Conservation (phyloP, 139 green algal species). For the Haematococcus lacustris region DNA sequence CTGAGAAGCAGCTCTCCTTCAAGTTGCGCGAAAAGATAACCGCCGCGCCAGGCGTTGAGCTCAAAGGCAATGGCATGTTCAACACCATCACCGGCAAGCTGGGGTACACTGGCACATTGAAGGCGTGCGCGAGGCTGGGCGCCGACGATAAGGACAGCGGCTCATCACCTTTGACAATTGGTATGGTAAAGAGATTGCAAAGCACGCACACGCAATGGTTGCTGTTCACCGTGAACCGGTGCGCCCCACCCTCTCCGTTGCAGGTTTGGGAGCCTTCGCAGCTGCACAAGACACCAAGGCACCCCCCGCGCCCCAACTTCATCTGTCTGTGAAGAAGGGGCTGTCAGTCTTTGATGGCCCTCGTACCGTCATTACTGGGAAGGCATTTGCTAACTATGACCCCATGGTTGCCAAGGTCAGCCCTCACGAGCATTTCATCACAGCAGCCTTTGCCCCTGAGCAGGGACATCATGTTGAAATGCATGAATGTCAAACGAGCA, state of each 20-base stretch:
- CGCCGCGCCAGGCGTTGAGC: background rate
- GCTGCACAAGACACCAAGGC: background rate
- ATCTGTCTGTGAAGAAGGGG: slow-evolving; percentile 4
- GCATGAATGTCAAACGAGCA: too few species aligned
- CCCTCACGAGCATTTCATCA: too few species aligned
- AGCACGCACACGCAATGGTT: too few species aligned
- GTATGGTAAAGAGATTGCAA: too few species aligned
- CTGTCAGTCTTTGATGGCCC: slow-evolving; percentile 3
- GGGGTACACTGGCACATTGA: background rate
- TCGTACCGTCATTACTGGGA: slow-evolving; percentile 1
- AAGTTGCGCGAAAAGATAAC: slow-evolving; percentile 11
- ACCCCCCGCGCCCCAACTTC: background rate
- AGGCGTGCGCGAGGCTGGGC: background rate
- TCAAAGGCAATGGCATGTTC: slow-evolving; percentile 17
- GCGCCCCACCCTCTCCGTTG: too few species aligned
- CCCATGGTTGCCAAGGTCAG: background rate
- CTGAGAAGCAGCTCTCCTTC: slow-evolving; percentile 9
- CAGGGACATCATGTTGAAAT: too few species aligned
- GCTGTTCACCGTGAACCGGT: too few species aligned
- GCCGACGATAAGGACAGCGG: slow-evolving; percentile 2
- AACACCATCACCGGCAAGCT: slow-evolving; percentile 11
- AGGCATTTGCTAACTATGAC: slow-evolving; percentile 9
- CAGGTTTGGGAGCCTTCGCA: too few species aligned
- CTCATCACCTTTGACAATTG: background rate
- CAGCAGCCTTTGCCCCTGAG: too few species aligned